phyloP scores from a whole-genome alignment of 2,329 filamentous ascomycete species.

The Xylaria sp. region DNA sequence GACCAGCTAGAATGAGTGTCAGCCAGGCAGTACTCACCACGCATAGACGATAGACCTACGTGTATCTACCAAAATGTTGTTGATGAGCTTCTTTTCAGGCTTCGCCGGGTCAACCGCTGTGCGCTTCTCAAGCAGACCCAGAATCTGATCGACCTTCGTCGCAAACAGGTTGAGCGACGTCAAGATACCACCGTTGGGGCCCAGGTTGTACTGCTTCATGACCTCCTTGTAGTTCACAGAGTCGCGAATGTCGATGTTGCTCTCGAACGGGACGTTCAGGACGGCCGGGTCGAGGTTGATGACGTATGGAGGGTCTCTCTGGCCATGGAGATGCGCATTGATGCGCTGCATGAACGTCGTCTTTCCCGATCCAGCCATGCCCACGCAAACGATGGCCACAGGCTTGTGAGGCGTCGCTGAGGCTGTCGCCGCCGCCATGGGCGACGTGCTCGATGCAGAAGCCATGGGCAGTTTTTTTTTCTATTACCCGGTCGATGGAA shows the following conservation, averaged over 20 bases:
- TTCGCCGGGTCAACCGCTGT: slow-evolving; percentile 58
- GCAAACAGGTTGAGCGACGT: slow-evolving; percentile 95
- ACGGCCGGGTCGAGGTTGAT: slow-evolving; percentile 97
- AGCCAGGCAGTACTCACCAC: not conserved
- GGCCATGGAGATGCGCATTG: slow-evolving; percentile 81
- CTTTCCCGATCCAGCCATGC: slow-evolving; percentile 98
- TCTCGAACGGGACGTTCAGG: slow-evolving; percentile 85
- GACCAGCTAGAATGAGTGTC: slow-evolving; percentile 51
- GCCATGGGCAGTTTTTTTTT: slow-evolving; percentile 8
- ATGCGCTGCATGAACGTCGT: slow-evolving; percentile 99
- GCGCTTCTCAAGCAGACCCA: slow-evolving; percentile 84
- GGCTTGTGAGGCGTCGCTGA: slow-evolving; percentile 16
- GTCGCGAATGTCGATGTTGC: slow-evolving; percentile 98
- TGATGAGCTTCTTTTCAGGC: slow-evolving; percentile 58
- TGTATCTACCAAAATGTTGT: slow-evolving; percentile 88
- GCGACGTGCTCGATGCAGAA: slow-evolving; percentile 16
- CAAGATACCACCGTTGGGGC: slow-evolving; percentile 93
- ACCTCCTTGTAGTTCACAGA: slow-evolving; percentile 99
- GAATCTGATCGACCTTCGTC: slow-evolving; percentile 95
- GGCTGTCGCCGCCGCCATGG: slow-evolving; percentile 7
- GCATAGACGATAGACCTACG: slow-evolving; percentile 36
- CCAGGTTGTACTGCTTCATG: slow-evolving; percentile 98
- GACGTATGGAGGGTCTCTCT: slow-evolving; percentile 81
- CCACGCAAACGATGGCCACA: slow-evolving; percentile 78
- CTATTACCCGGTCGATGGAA: not conserved